These are phyloP conservation scores for Gyromitra esculenta DNA, from an alignment of 2,329 filamentous ascomycete species.

Conservation along the genomic window DNA sequence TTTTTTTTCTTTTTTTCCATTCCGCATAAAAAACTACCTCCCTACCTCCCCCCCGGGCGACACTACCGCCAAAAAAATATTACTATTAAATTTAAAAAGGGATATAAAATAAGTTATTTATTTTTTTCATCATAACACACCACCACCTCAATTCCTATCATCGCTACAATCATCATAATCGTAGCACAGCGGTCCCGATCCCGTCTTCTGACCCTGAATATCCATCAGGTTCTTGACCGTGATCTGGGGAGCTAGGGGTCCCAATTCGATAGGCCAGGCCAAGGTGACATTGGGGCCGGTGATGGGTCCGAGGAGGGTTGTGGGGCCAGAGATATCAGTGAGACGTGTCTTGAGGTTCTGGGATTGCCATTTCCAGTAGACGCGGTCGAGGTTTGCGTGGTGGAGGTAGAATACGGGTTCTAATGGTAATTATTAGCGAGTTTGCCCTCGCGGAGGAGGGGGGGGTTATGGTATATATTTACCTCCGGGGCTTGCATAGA, in stretches of 20 bases:
- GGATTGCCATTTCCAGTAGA: slow-evolving; percentile 60
- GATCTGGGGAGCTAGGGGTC: slow-evolving; percentile 57
- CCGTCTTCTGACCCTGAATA: slow-evolving; percentile 51
- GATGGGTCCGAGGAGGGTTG: slow-evolving; percentile 54
- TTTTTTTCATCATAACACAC: neutral
- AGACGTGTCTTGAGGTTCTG: slow-evolving; percentile 59
- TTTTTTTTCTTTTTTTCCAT: no score
- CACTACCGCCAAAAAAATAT: neutral
- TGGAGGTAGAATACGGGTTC: slow-evolving; percentile 61
- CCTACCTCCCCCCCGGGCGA: no score
- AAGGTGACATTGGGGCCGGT: slow-evolving; percentile 59
- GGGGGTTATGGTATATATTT: slow-evolving; percentile 7
- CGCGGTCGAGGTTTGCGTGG: slow-evolving; percentile 60
- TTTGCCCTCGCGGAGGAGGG: neutral
- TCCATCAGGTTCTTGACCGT: slow-evolving; percentile 59
- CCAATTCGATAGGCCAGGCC: slow-evolving; percentile 59
- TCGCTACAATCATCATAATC: slow-evolving; percentile 44
- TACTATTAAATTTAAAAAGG: neutral
- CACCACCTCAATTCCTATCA: neutral
- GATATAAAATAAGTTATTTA: neutral
- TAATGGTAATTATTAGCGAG: neutral
- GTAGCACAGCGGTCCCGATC: slow-evolving; percentile 54
- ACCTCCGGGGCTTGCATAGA: slow-evolving; percentile 60
- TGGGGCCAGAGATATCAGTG: slow-evolving; percentile 59
- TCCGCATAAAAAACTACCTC: no score